These are phyloP conservation scores for Uronychia binucleata DNA, from an alignment of 73 alveolate genomes.

Conservation along the genomic window DNA sequence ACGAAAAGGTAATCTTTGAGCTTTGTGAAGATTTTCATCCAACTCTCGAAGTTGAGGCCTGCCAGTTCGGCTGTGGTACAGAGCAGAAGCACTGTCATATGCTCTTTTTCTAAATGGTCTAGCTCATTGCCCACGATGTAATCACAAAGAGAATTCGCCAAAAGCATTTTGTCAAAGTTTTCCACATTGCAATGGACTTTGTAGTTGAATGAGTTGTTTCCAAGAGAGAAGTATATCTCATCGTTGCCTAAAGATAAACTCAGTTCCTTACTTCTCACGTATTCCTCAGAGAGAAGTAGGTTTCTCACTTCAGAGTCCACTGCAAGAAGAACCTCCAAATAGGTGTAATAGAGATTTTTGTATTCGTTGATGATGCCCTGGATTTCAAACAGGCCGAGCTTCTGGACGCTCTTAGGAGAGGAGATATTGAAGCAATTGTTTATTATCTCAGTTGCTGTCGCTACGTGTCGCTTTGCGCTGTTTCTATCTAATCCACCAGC, in stretches of 20 bases:
- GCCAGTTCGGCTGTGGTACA: slow-evolving; percentile 30
- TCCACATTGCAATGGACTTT: slow-evolving; percentile 29
- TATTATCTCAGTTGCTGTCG: slow-evolving; percentile 22
- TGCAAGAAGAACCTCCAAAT: slow-evolving; percentile 25
- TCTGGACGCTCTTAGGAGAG: slow-evolving; percentile 48
- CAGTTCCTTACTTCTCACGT: background rate
- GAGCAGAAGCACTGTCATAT: slow-evolving; percentile 41
- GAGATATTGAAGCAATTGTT: slow-evolving; percentile 39
- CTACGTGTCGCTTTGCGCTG: slow-evolving; percentile 20
- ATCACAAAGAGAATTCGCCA: slow-evolving; percentile 46
- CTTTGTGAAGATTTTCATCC: slow-evolving; percentile 50
- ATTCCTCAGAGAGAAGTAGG: slow-evolving; percentile 6
- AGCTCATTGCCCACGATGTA: slow-evolving; percentile 19
- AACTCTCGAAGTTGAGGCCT: slow-evolving; percentile 33
- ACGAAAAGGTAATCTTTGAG: slow-evolving; percentile 63
- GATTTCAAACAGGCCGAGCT: slow-evolving; percentile 45
- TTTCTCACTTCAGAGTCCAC: slow-evolving; percentile 29
- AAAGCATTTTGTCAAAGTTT: slow-evolving; percentile 27
- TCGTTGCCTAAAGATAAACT: slow-evolving; percentile 21
- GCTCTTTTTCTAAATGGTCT: slow-evolving; percentile 48
- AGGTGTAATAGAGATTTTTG: slow-evolving; percentile 33
- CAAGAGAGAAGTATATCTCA: slow-evolving; percentile 53
- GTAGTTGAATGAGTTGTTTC: slow-evolving; percentile 37
- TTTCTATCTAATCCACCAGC: slow-evolving; percentile 31
- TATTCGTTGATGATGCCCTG: slow-evolving; percentile 49